Evolutionary conservation across 495 filamentous ascomycete species (phyloP).

Genomic region (Penicillium cosmopolitanum): DNA sequence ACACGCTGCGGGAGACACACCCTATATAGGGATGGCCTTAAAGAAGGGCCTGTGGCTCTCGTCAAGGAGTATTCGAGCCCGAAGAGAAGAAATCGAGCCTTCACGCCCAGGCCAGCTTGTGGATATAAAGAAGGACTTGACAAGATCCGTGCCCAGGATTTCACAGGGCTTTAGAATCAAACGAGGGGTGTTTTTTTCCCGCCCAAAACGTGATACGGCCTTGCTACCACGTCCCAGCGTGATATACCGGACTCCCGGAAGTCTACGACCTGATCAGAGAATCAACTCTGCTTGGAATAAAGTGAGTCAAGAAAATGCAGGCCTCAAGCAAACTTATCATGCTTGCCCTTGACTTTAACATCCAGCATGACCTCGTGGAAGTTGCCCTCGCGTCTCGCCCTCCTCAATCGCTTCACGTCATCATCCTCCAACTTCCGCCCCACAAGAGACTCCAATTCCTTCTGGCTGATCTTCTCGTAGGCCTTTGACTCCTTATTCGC

Average conservation of each 20-base stretch:
- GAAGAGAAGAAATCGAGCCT: background rate
- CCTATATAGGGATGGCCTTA: background rate
- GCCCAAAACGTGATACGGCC: background rate
- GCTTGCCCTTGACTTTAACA: slow-evolving; percentile 91
- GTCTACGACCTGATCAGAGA: background rate
- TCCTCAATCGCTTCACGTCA: slow-evolving; percentile 82
- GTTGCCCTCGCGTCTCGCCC: slow-evolving; percentile 77
- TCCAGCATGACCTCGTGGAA: slow-evolving; percentile 89
- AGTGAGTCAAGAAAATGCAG: background rate
- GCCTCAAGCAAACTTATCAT: slow-evolving; percentile 83
- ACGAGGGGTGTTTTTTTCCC: background rate
- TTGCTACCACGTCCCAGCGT: background rate
- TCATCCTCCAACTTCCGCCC: slow-evolving; percentile 79
- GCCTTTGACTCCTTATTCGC: slow-evolving; percentile 79
- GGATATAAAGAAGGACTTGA: background rate
- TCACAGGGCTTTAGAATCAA: background rate
- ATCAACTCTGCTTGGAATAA: background rate
- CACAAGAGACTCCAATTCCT: slow-evolving; percentile 83
- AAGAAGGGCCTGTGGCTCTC: background rate
- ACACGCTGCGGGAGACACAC: background rate
- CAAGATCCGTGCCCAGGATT: background rate
- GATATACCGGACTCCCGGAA: background rate
- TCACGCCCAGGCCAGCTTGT: background rate
- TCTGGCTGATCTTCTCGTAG: slow-evolving; percentile 79
- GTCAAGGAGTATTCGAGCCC: background rate